A percentile compares a stretch with the other conserved stretches of the same genome.
These are phyloP conservation scores for Barnettozyma hawaiiensis DNA, from an alignment of 1,139 yeast species.

Conservation along the genomic window DNA sequence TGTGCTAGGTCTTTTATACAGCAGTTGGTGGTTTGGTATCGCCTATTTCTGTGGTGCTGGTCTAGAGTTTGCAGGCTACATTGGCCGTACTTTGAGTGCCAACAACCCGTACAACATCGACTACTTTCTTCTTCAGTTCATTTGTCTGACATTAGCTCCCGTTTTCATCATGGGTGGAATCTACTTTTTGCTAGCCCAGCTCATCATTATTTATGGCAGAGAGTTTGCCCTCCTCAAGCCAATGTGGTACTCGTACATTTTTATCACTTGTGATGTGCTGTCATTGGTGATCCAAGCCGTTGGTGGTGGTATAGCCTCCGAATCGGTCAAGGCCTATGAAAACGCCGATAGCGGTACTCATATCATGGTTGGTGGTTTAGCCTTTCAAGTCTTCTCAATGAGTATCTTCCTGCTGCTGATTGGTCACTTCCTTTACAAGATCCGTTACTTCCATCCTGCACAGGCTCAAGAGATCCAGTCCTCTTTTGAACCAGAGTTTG, in stretches of 20 bases:
- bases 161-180: slow-evolving; percentile 88
- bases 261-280: slow-evolving; percentile 60
- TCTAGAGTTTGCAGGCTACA: slow-evolving; percentile 67
- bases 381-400: slow-evolving; percentile 75
- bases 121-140: slow-evolving; percentile 58
- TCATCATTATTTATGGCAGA: slow-evolving; percentile 65
- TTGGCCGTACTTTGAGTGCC: slow-evolving; percentile 51
- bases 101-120: slow-evolving; percentile 33
- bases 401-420: slow-evolving; percentile 53
- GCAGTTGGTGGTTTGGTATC: slow-evolving; percentile 71
- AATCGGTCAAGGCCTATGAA: slow-evolving; percentile 33
- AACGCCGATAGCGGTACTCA: slow-evolving; percentile 53
- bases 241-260: slow-evolving; percentile 66
- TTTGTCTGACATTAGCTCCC: slow-evolving; percentile 74
- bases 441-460: slow-evolving; percentile 24
- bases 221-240: slow-evolving; percentile 61
- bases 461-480: slow-evolving; percentile 20
- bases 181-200: slow-evolving; percentile 69
- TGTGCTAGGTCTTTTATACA: slow-evolving; percentile 38
- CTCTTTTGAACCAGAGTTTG: slow-evolving; percentile 22
- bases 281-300: slow-evolving; percentile 73
- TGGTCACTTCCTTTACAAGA: slow-evolving; percentile 45
- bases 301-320: slow-evolving; percentile 72
- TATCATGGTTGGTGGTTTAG: slow-evolving; percentile 79
- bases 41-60: slow-evolving; percentile 56